These are phyloP conservation scores for Cercospora sp. DNA, from an alignment of 2,329 filamentous ascomycete genomes.

Conservation along the genomic window DNA sequence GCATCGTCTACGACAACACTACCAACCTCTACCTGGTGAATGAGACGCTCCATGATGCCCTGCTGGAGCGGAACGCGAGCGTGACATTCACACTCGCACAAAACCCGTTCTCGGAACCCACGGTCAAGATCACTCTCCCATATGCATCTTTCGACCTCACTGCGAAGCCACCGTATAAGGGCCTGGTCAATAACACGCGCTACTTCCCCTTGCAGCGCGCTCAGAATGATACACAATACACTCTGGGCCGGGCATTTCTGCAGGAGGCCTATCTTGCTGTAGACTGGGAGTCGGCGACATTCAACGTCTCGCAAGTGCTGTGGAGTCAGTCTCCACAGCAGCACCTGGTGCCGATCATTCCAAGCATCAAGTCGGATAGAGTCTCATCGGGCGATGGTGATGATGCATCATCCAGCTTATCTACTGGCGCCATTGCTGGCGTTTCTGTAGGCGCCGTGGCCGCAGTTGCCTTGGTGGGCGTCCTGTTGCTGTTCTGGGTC, in stretches of 20 bases:
- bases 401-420: constrained; percentile 24
- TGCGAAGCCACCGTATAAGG: constrained; percentile 52
- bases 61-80: constrained; percentile 47
- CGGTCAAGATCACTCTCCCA: constrained; percentile 49
- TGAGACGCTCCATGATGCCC: constrained; percentile 54
- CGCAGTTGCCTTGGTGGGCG: constrained; percentile 36
- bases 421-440: constrained; percentile 46
- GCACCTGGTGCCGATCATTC: constrained; percentile 34
- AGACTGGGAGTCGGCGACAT: constrained; percentile 51
- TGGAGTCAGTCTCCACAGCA: constrained; percentile 31
- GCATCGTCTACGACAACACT: constrained; percentile 64
- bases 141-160: constrained; percentile 53
- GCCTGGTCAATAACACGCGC: constrained; percentile 53
- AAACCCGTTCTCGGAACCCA: constrained; percentile 30
- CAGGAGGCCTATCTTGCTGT: constrained; percentile 62
- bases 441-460: constrained; percentile 46
- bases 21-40: constrained; percentile 66
- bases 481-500: constrained; percentile 38
- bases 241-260: constrained; percentile 67
- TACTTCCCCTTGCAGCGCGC: constrained; percentile 68
- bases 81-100: constrained; percentile 48
- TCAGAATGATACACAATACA: constrained; percentile 55
- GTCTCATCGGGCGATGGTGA: not conserved
- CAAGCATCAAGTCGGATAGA: constrained; percentile 7
- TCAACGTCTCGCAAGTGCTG: constrained; percentile 47